Conservation (phyloP, 805 yeast genomes). For the Wickerhamomyces kurtzmanii region DNA sequence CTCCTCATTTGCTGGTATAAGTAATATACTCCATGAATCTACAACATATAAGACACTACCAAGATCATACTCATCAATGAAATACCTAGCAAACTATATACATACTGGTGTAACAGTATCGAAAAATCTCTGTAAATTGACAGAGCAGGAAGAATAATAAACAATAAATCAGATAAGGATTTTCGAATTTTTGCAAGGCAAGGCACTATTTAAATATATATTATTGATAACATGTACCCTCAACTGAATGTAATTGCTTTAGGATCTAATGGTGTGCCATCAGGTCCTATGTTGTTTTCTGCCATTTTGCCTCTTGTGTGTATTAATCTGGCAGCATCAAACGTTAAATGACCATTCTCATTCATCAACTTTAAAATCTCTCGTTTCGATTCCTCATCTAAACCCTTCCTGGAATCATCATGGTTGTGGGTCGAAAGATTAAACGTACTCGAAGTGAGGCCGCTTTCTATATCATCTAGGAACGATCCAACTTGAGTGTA, state of each 20-base stretch:
- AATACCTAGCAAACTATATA: conserved; percentile 24
- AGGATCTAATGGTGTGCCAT: conserved; percentile 64
- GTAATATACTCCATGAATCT: conserved; percentile 5
- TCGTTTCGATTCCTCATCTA: conserved; percentile 42
- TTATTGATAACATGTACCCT: no score
- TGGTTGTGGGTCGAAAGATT: conserved; percentile 37
- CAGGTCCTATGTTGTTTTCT: conserved; percentile 44
- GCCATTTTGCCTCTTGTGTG: conserved; percentile 37
- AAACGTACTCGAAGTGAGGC: conserved; percentile 50
- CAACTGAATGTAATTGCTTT: conserved; percentile 39
- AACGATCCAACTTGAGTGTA: conserved; percentile 20
- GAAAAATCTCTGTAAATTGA: conserved; percentile 10
- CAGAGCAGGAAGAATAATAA: conserved; percentile 4
- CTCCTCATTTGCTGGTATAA: conserved; percentile 11
- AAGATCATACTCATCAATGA: conserved; percentile 22
- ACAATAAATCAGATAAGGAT: no score
- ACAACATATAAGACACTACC: conserved; percentile 11
- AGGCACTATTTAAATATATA: conserved; percentile 1
- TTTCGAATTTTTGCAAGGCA: conserved; percentile 1
- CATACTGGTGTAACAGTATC: conserved; percentile 14
- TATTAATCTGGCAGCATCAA: conserved; percentile 61
- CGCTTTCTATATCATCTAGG: conserved; percentile 42
- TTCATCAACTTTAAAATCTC: conserved; percentile 48
- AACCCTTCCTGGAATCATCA: conserved; percentile 51
- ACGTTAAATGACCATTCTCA: conserved; percentile 29